phyloP scores from a whole-genome alignment of 208 protist species.

The Blastocrithidia nonstop region DNA sequence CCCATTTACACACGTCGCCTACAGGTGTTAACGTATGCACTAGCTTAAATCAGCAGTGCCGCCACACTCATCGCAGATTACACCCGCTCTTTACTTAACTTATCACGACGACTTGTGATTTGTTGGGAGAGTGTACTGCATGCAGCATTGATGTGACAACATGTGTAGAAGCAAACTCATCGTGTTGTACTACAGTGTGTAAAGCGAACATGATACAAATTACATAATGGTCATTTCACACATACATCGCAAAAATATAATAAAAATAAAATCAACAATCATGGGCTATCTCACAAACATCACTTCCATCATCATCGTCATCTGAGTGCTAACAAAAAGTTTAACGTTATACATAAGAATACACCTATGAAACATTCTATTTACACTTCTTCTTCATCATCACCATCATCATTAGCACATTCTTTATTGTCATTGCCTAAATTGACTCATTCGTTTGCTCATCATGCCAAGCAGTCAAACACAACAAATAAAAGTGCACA shows the following conservation, averaged over 20 bases:
- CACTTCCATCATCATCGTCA: neutral
- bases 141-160: conserved; percentile 12
- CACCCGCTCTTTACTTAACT: conserved; percentile 25
- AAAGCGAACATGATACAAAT: too few relatives aligned
- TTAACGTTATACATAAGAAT: too few relatives aligned
- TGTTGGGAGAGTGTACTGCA: conserved; percentile 55
- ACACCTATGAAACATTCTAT: too few relatives aligned
- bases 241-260: too few relatives aligned
- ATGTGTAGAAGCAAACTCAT: conserved; percentile 10
- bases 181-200: conserved; percentile 4
- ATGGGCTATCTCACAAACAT: neutral
- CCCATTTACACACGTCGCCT: too few relatives aligned
- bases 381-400: too few relatives aligned
- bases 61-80: conserved; percentile 49
- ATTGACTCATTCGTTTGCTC: too few relatives aligned
- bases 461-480: too few relatives aligned
- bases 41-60: conserved; percentile 58
- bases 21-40: conserved; percentile 37
- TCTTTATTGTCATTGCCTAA: too few relatives aligned
- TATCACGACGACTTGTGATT: conserved; percentile 24
- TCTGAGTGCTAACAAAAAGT: neutral
- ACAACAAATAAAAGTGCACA: too few relatives aligned
- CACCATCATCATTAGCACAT: too few relatives aligned
- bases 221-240: conserved; percentile 4
- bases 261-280: neutral